phyloP scores from a whole-genome alignment of 257 asterid genomes.

The Petunia secreta region DNA sequence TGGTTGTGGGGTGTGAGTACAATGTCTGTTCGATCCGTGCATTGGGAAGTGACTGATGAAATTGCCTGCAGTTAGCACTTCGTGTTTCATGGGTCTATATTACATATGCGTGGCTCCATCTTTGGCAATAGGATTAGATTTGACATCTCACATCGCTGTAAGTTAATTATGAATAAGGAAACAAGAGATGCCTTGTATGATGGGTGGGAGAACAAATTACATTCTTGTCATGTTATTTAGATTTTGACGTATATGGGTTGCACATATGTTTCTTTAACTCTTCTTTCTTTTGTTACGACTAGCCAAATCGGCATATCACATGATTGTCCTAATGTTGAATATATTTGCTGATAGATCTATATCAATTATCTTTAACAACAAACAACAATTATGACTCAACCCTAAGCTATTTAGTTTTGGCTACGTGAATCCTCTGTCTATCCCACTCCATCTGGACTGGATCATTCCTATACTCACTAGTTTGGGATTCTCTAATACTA shows the following conservation, averaged over 20 bases:
- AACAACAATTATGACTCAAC: neutral
- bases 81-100: neutral
- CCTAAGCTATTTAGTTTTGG: neutral
- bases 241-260: neutral
- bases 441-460: neutral
- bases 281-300: neutral
- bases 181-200: constrained; percentile 11
- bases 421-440: neutral
- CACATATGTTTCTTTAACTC: neutral
- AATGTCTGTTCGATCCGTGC: neutral
- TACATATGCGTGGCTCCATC: neutral
- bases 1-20: constrained; percentile 13
- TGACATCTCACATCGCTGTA: neutral
- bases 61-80: constrained; percentile 18
- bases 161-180: neutral
- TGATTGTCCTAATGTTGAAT: neutral
- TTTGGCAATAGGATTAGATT: neutral
- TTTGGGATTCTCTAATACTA: neutral
- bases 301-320: neutral
- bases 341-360: neutral
- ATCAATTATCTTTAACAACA: constrained; percentile 2
- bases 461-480: neutral
- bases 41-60: neutral
- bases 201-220: constrained; percentile 2
- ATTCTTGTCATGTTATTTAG: constrained; percentile 9